A percentile compares a stretch with the other conserved stretches of the same genome.
phyloP scores from a whole-genome alignment of 2,329 filamentous ascomycete genomes.

The Diaporthe sp. region DNA sequence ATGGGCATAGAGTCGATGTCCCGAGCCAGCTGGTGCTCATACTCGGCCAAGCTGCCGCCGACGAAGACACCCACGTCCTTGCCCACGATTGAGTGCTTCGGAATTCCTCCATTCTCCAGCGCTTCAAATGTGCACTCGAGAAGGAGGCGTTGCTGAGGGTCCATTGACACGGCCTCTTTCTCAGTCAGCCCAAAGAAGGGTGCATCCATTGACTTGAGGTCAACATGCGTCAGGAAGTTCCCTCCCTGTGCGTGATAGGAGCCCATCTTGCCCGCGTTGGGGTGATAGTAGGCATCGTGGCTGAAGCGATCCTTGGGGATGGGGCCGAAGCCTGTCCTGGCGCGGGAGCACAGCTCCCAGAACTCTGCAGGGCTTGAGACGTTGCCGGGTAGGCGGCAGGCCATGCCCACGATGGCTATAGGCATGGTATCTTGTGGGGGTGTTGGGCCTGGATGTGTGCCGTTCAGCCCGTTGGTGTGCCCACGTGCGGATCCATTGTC shows the following conservation, averaged over 20 bases:
- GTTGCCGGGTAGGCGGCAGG: constrained; percentile 60
- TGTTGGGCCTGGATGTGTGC: not conserved
- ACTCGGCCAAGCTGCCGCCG: constrained; percentile 62
- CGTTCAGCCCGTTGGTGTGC: constrained; percentile 12
- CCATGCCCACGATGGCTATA: constrained; percentile 63
- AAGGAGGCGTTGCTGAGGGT: constrained; percentile 67
- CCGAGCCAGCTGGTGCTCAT: constrained; percentile 59
- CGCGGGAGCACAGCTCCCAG: constrained; percentile 59
- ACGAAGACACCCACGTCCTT: constrained; percentile 65
- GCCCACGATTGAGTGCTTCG: constrained; percentile 61
- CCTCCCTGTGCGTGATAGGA: constrained; percentile 54
- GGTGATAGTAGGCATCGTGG: constrained; percentile 54
- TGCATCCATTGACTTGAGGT: constrained; percentile 61
- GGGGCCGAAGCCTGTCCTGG: constrained; percentile 55
- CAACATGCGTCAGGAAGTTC: constrained; percentile 61
- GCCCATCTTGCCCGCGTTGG: constrained; percentile 58
- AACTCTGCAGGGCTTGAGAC: constrained; percentile 58
- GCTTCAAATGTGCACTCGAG: constrained; percentile 69
- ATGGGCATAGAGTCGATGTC: constrained; percentile 59
- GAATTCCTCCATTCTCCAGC: constrained; percentile 65
- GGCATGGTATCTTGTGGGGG: constrained; percentile 48
- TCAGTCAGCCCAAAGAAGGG: constrained; percentile 67
- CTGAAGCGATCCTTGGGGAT: constrained; percentile 64
- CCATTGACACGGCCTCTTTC: constrained; percentile 65
- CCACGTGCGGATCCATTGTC: not conserved